phyloP scores from a whole-genome alignment of 352 stramenopile genomes.

The Phytophthora constricta region DNA sequence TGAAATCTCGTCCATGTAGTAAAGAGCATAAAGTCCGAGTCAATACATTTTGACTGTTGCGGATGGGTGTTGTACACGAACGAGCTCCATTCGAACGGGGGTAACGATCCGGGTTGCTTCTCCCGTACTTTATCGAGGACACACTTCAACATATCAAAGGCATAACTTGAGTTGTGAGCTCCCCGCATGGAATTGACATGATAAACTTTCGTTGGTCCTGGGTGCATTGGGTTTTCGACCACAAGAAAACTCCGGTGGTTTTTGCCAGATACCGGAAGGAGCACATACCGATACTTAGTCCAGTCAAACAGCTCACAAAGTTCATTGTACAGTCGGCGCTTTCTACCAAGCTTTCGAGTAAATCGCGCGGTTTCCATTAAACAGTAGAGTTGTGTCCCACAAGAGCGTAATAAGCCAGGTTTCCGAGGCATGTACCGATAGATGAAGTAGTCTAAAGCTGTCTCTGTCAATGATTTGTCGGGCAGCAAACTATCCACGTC shows the following conservation, averaged over 20 bases:
- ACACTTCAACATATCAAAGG: not conserved
- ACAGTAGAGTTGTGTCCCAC: not conserved
- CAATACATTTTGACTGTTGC: too few species aligned
- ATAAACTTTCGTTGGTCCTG: not conserved
- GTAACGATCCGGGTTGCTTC: too few species aligned
- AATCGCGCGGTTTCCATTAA: not conserved
- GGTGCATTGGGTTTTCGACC: not conserved
- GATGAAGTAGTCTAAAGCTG: conserved; percentile 1
- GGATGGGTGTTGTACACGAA: too few species aligned
- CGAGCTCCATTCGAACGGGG: too few species aligned
- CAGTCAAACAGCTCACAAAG: not conserved
- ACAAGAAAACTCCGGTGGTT: conserved; percentile 9
- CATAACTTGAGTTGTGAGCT: not conserved
- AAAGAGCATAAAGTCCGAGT: too few species aligned
- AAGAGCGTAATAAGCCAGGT: not conserved
- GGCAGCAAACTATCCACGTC: not conserved
- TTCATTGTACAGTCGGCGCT: not conserved
- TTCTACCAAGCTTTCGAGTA: not conserved
- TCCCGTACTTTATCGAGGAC: too few species aligned
- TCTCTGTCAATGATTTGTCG: not conserved
- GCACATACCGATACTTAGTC: not conserved
- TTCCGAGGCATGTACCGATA: not conserved
- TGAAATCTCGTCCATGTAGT: too few species aligned
- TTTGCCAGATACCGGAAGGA: not conserved
- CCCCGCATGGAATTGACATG: conserved; percentile 3